phyloP scores from a whole-genome alignment of 495 filamentous ascomycete species.

The Astrocystis sublimbata region DNA sequence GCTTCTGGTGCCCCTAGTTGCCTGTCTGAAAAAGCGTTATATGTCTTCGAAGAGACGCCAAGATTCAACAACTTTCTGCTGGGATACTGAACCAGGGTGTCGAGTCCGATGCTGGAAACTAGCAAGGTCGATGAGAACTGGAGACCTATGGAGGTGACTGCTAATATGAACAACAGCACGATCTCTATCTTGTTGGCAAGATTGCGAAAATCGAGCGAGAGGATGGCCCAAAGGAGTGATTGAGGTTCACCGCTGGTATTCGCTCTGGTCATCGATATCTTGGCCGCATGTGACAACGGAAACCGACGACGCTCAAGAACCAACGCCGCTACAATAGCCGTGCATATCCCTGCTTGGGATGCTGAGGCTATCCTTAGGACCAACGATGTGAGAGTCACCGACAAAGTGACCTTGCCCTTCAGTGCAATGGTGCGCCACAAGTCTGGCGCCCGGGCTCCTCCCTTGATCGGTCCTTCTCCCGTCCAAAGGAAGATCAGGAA shows the following conservation, averaged over 20 bases:
- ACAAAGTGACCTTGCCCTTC: background rate
- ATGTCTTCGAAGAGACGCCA: background rate
- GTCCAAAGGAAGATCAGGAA: slow-evolving; percentile 5
- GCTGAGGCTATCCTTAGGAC: background rate
- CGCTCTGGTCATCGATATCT: background rate
- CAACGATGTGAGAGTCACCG: background rate
- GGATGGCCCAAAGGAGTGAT: background rate
- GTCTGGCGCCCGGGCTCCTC: background rate
- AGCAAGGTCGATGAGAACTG: slow-evolving; percentile 8
- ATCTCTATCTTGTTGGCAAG: background rate
- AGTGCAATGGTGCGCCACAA: background rate
- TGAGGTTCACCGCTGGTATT: background rate
- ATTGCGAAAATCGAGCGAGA: background rate
- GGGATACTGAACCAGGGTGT: background rate
- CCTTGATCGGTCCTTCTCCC: background rate
- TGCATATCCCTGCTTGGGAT: slow-evolving; percentile 1
- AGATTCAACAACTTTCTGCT: background rate
- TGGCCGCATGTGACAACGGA: background rate
- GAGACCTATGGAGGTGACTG: background rate
- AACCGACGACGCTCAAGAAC: background rate
- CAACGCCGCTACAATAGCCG: background rate
- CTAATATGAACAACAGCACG: background rate
- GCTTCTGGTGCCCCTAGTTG: background rate
- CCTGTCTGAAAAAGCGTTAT: background rate
- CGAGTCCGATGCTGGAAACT: background rate